A percentile compares a stretch with the other conserved stretches of the same genome.
Evolutionary conservation across 345 rosid species (phyloP).

Genomic region (Dipteronia dyeriana): DNA sequence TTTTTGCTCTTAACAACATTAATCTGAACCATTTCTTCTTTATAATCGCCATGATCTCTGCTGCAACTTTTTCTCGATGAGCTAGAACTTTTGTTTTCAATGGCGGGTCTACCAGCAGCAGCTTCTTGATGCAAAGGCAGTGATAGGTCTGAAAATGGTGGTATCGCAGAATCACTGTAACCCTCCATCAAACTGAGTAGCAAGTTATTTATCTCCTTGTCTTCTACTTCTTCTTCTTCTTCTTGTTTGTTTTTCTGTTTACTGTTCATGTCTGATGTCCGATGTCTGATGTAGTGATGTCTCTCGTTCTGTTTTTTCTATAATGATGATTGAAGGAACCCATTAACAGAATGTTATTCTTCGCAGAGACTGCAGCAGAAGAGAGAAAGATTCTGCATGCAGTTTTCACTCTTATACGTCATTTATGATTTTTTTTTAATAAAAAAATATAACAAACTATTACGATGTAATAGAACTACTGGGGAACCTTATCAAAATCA

Average conservation of each 20-base stretch:
- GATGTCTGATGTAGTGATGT: no score
- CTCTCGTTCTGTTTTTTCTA: no score
- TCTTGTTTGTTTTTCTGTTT: not conserved
- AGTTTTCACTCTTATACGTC: not conserved
- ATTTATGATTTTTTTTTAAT: no score
- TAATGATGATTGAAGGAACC: not conserved
- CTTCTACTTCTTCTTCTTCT: not conserved
- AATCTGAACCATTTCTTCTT: not conserved
- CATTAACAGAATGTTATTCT: not conserved
- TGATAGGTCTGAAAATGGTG: conserved; percentile 18
- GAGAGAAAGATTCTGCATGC: not conserved
- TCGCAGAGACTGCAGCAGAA: not conserved
- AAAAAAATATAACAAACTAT: no score
- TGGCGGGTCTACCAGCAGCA: not conserved
- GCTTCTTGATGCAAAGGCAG: not conserved
- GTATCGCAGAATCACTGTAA: conserved; percentile 17
- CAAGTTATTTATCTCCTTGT: conserved; percentile 6
- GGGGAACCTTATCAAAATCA: no score
- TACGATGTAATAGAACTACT: no score
- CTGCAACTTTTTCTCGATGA: not conserved
- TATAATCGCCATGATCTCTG: not conserved
- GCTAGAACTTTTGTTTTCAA: not conserved
- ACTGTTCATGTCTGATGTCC: not conserved
- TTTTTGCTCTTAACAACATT: not conserved
- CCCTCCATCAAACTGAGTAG: conserved; percentile 1